Evolutionary conservation across 805 yeast genomes (phyloP).

Genomic region (Vanderwaltozyma verrucispora): DNA sequence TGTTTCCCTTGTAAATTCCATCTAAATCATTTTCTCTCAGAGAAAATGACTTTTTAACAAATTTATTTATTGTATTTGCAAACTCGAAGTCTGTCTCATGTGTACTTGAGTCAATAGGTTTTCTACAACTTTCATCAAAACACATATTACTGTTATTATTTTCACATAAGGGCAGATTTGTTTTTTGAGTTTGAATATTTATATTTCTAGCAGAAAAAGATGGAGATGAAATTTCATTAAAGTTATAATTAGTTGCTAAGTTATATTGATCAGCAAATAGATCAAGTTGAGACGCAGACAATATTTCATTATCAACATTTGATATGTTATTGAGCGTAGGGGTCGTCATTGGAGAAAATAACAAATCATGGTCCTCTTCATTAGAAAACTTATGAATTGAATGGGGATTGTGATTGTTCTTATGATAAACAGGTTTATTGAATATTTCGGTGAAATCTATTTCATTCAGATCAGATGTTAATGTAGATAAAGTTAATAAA

Average conservation of each 20-base stretch:
- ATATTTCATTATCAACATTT: background rate
- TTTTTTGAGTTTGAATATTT: too few species aligned
- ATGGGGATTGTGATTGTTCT: background rate
- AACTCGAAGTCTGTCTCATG: background rate
- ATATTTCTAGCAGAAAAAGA: background rate
- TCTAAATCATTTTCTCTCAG: too few species aligned
- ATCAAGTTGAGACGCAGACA: background rate
- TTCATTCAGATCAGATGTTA: conserved; percentile 19
- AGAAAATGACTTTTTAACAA: too few species aligned
- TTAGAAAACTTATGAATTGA: background rate
- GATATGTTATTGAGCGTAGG: background rate
- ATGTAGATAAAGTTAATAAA: background rate
- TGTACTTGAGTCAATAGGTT: background rate
- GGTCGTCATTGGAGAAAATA: conserved; percentile 1
- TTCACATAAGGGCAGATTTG: conserved; percentile 4
- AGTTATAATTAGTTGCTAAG: background rate
- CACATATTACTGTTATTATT: conserved; percentile 4
- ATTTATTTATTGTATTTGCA: background rate
- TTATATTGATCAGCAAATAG: background rate
- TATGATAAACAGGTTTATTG: conserved; percentile 15
- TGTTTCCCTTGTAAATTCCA: too few species aligned
- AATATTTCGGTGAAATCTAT: conserved; percentile 29
- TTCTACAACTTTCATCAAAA: background rate
- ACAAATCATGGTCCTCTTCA: background rate
- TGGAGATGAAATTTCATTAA: background rate